These are phyloP conservation scores for Sclerotinia glacialis DNA, from an alignment of 2,329 filamentous ascomycete species.

Conservation along the genomic window DNA sequence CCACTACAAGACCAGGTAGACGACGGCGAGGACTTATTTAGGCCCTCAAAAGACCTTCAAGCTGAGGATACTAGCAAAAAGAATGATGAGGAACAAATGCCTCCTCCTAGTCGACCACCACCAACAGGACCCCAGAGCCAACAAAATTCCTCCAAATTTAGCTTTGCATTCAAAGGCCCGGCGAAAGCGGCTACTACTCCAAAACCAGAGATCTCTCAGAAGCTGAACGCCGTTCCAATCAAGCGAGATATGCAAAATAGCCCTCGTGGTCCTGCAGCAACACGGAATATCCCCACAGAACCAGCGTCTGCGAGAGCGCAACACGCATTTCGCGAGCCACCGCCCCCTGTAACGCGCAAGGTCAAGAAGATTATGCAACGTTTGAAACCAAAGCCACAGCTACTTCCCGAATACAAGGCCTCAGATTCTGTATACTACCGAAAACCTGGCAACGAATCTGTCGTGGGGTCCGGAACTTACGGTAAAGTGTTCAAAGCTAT, in stretches of 20 bases:
- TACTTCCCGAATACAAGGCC: conserved; percentile 68
- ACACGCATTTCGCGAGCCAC: conserved; percentile 38
- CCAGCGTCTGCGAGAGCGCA: conserved; percentile 48
- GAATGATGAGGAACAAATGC: conserved; percentile 50
- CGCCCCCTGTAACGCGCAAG: conserved; percentile 48
- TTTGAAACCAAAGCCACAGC: conserved; percentile 65
- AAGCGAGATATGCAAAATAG: conserved; percentile 32
- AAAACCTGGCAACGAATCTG: conserved; percentile 96
- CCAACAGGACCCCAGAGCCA: conserved; percentile 44
- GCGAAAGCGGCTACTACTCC: conserved; percentile 55
- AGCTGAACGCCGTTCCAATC: conserved; percentile 56
- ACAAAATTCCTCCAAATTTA: conserved; percentile 65
- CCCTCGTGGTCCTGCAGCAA: conserved; percentile 43
- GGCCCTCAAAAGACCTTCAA: conserved; percentile 62
- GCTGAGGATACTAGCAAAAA: conserved; percentile 59
- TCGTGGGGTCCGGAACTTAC: conserved; percentile 92
- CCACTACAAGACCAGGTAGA: conserved; percentile 40
- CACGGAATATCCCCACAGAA: conserved; percentile 50
- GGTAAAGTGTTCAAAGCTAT: conserved; percentile 94
- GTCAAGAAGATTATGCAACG: conserved; percentile 68
- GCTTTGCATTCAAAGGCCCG: conserved; percentile 85
- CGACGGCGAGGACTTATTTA: conserved; percentile 59
- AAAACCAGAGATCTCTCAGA: conserved; percentile 64
- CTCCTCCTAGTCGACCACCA: conserved; percentile 50
- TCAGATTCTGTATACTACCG: conserved; percentile 92